phyloP scores from a whole-genome alignment of 2,329 filamentous ascomycete genomes.

The Cladosporium sp. region DNA sequence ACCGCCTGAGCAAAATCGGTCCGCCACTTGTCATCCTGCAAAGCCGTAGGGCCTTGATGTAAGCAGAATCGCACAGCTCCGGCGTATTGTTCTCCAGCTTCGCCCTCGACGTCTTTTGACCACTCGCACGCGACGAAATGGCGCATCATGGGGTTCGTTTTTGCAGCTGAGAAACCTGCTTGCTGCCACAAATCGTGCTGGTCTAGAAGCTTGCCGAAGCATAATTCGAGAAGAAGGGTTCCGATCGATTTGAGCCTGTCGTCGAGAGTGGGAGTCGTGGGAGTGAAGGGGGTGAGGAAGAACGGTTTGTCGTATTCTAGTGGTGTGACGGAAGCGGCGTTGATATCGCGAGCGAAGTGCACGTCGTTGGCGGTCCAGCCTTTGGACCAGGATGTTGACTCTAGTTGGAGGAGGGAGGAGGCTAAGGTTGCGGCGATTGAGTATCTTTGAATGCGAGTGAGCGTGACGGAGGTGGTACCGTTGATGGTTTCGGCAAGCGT shows the following conservation, averaged over 20 bases:
- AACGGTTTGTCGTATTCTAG: constrained; percentile 9
- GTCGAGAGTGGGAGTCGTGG: background rate
- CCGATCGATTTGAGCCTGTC: constrained; percentile 21
- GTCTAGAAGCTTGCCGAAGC: constrained; percentile 21
- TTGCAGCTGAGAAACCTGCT: background rate
- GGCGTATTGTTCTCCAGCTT: constrained; percentile 25
- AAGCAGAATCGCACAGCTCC: constrained; percentile 22
- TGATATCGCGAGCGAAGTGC: constrained; percentile 3
- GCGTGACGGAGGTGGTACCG: constrained; percentile 1
- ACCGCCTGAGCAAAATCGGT: constrained; percentile 22
- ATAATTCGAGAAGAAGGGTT: constrained; percentile 23
- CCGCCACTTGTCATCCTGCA: constrained; percentile 22
- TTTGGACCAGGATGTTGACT: constrained; percentile 32
- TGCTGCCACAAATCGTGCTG: constrained; percentile 19
- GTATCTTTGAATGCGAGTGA: constrained; percentile 31
- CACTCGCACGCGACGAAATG: constrained; percentile 21
- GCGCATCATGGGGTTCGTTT: constrained; percentile 20
- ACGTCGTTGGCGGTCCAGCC: constrained; percentile 13
- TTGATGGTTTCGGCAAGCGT: constrained; percentile 19
- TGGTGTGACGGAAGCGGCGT: background rate
- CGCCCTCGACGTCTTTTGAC: constrained; percentile 21
- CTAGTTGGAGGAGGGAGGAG: constrained; percentile 31
- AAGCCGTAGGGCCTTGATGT: constrained; percentile 13
- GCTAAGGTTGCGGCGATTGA: constrained; percentile 29
- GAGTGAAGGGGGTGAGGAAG: constrained; percentile 11